Conservation (phyloP, 768 basidiomycete species). For the Mycena chlorophos region DNA sequence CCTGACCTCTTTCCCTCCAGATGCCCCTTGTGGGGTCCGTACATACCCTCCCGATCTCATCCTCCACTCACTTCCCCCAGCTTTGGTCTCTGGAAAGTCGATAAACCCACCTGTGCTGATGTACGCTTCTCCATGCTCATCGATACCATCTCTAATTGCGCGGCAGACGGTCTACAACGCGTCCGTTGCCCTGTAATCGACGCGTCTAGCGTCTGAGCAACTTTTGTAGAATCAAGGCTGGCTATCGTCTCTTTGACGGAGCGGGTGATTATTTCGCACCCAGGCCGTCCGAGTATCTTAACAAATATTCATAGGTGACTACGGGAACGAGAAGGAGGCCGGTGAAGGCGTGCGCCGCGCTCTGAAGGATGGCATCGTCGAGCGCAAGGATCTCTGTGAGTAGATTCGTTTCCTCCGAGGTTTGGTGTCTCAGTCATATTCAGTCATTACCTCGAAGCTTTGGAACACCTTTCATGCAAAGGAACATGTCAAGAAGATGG, state of each 20-base stretch:
- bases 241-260: slow-evolving; percentile 85
- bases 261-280: slow-evolving; percentile 64
- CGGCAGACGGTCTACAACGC: slow-evolving; percentile 76
- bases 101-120: slow-evolving; percentile 59
- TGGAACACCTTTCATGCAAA: slow-evolving; percentile 90
- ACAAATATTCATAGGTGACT: slow-evolving; percentile 9
- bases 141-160: not conserved
- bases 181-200: not conserved
- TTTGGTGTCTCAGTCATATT: slow-evolving; percentile 1
- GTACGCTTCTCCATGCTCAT: slow-evolving; percentile 33
- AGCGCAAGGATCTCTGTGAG: slow-evolving; percentile 85
- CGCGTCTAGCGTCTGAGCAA: not conserved
- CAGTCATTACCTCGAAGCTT: slow-evolving; percentile 85
- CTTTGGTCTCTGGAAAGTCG: slow-evolving; percentile 75
- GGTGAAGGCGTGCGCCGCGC: slow-evolving; percentile 78
- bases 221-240: slow-evolving; percentile 61
- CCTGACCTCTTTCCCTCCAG: slow-evolving; percentile 31
- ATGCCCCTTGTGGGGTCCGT: slow-evolving; percentile 74
- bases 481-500: slow-evolving; percentile 61
- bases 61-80: slow-evolving; percentile 31
- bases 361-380: slow-evolving; percentile 79
- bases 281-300: not conserved
- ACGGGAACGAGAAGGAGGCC: slow-evolving; percentile 83
- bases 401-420: slow-evolving; percentile 8
- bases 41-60: not conserved